Percentiles rank a stretch among this genome's conserved stretches.
phyloP scores from a whole-genome alignment of 352 stramenopile genomes.

The Phytophthora constricta region DNA sequence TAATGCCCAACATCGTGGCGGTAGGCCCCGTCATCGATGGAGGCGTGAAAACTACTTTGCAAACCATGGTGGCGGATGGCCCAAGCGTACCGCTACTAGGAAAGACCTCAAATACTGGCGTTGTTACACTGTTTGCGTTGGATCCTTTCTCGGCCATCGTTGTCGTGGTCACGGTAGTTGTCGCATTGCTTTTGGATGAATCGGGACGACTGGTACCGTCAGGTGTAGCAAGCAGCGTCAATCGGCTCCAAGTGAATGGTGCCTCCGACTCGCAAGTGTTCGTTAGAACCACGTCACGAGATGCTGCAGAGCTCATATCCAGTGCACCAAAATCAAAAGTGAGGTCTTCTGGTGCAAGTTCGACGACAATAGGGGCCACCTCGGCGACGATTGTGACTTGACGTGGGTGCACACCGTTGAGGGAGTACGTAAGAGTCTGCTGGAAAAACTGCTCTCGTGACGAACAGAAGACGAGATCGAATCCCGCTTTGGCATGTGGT shows the following conservation, averaged over 20 bases:
- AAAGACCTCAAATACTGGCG: constrained; percentile 58
- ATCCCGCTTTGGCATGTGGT: constrained; percentile 76
- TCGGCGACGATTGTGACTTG: constrained; percentile 88
- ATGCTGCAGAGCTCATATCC: constrained; percentile 56
- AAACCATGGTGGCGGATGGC: constrained; percentile 41
- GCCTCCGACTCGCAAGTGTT: constrained; percentile 93
- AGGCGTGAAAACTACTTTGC: constrained; percentile 67
- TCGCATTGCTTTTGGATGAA: constrained; percentile 67
- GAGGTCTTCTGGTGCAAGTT: constrained; percentile 61
- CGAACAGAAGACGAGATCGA: constrained; percentile 91
- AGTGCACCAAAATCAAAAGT: constrained; percentile 80
- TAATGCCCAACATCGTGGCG: constrained; percentile 17
- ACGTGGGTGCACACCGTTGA: constrained; percentile 88
- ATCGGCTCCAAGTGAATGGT: constrained; percentile 80
- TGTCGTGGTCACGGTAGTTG: constrained; percentile 23
- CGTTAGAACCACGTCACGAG: constrained; percentile 72
- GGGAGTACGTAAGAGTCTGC: constrained; percentile 77
- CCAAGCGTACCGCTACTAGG: constrained; percentile 49
- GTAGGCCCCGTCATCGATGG: constrained; percentile 17
- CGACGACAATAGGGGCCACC: constrained; percentile 90
- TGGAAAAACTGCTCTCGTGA: constrained; percentile 86
- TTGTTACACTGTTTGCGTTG: not conserved
- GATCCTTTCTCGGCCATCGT: constrained; percentile 28
- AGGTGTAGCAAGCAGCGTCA: constrained; percentile 17
- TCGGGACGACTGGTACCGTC: constrained; percentile 43